Evolutionary conservation across 2,329 filamentous ascomycete genomes (phyloP), one percentile per base, ranked within the genome.

Genomic region (Talaromyces sp.): DNA sequence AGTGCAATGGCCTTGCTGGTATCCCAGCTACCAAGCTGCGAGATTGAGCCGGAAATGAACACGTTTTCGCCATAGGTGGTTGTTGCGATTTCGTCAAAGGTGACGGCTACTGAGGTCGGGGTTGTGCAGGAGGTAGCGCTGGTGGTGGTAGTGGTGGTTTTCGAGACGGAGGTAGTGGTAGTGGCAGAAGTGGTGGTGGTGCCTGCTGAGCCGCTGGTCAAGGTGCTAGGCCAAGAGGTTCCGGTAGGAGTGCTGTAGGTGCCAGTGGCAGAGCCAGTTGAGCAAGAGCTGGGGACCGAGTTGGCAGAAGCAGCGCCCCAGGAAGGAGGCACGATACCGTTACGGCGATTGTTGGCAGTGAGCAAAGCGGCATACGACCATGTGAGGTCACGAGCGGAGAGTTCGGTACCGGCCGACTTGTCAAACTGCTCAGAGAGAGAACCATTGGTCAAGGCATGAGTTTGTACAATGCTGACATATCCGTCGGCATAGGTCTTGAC

Each of bases 41-140:
- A 71, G 57, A 84, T 82, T 62, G 83, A 86, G 22, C 90, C 90
- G 0, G 84, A 81, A 14, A 93, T 75, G 74, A 87, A 90, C 72
- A 93, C 82, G 10, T 83, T 87, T 73, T 92, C 83, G 3, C 89
- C 89, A 59, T 75, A 86, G 2, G 72, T 71, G 0, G 89, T 92
- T 1, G 78, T 81, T 24, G 83, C 86, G 0, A 81, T 72, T 66
- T 84, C 85, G 54, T 86, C 80, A 76, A 92, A 91, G 0, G 86
- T 86, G 11, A 92, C 85, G 0, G 84, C 79, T 8, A 90, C 83
- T 0, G 81, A 76, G 0, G 81, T 73, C 0, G 73, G 70, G 3
- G 71, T 70, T 13, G 70, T 69, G 16, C 70, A 71, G n/a, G 67
- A 60, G 3, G 66, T 57, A 5, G 57, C 65, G 33, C 52, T 57